Evolutionary conservation across 768 basidiomycete species (phyloP).

Genomic region (Termitomyces sp.): DNA sequence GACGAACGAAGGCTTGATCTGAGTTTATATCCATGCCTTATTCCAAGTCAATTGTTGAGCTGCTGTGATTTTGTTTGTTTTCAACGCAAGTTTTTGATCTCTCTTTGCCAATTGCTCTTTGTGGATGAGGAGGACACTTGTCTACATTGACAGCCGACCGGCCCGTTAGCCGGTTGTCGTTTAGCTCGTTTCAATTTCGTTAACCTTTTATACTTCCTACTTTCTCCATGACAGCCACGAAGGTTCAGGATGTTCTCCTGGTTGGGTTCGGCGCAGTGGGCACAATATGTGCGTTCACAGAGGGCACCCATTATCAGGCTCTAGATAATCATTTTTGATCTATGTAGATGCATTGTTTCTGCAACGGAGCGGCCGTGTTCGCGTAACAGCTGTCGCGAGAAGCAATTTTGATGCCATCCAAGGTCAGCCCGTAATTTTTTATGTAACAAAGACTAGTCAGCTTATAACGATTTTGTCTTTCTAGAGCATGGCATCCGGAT

Average conservation of each 20-base stretch:
- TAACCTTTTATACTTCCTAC: not conserved
- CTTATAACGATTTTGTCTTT: not conserved
- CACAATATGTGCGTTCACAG: conserved; percentile 52
- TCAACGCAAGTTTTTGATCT: too few relatives aligned
- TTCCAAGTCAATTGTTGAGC: not conserved
- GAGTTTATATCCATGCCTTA: not conserved
- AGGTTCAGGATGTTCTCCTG: conserved; percentile 42
- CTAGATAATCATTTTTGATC: not conserved
- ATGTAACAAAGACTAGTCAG: not conserved
- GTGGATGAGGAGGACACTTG: too few relatives aligned
- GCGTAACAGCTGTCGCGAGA: conserved; percentile 69
- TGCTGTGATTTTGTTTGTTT: too few relatives aligned
- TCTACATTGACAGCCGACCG: not conserved
- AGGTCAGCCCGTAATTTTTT: conserved; percentile 21
- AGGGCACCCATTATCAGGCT: not conserved
- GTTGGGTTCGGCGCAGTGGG: conserved; percentile 69
- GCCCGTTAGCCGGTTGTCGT: not conserved
- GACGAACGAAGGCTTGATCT: not conserved
- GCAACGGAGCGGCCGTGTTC: conserved; percentile 49
- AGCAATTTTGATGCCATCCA: conserved; percentile 58
- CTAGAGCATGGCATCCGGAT: conserved; percentile 52
- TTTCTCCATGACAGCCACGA: conserved; percentile 4
- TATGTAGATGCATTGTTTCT: conserved; percentile 50
- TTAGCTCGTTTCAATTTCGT: not conserved
- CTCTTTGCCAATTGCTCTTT: too few relatives aligned